A percentile compares a stretch with the other conserved stretches of the same genome.
These are phyloP conservation scores for Podospora pseudoanserina DNA, from an alignment of 495 filamentous ascomycete genomes.

Conservation along the genomic window DNA sequence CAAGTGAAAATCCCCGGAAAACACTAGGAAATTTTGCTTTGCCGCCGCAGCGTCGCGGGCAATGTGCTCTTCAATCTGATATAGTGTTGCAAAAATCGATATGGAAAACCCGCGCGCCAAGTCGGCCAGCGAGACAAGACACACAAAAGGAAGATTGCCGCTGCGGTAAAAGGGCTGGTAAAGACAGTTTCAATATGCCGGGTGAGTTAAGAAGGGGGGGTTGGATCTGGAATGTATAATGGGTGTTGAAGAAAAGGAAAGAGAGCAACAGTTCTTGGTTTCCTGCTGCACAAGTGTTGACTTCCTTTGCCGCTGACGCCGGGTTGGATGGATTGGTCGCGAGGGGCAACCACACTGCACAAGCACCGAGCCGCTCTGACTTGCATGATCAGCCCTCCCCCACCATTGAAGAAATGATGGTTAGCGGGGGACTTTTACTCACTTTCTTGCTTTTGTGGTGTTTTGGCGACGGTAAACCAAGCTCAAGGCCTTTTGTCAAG, in stretches of 20 bases:
- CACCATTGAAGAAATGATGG: neutral
- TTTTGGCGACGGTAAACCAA: neutral
- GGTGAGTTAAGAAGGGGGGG: neutral
- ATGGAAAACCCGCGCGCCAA: neutral
- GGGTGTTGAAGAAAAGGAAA: neutral
- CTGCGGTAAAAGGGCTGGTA: neutral
- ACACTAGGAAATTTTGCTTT: neutral
- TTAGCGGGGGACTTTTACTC: neutral
- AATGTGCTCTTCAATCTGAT: neutral
- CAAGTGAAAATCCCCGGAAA: neutral
- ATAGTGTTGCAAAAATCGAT: neutral
- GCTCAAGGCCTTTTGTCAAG: neutral
- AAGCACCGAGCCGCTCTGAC: conserved; percentile 3
- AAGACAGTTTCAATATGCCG: neutral
- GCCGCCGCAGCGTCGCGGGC: no score
- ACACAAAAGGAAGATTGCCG: neutral
- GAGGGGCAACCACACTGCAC: neutral
- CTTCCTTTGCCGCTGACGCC: neutral
- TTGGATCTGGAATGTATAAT: neutral
- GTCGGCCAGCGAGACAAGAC: neutral
- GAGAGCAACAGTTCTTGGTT: neutral
- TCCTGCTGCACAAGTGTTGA: neutral
- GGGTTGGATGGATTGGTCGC: neutral
- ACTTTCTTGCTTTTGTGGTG: neutral
- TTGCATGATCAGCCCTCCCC: neutral